Base-by-base conservation (phyloP, 306 rosid genomes). In the Abrus precatorius region DNA sequence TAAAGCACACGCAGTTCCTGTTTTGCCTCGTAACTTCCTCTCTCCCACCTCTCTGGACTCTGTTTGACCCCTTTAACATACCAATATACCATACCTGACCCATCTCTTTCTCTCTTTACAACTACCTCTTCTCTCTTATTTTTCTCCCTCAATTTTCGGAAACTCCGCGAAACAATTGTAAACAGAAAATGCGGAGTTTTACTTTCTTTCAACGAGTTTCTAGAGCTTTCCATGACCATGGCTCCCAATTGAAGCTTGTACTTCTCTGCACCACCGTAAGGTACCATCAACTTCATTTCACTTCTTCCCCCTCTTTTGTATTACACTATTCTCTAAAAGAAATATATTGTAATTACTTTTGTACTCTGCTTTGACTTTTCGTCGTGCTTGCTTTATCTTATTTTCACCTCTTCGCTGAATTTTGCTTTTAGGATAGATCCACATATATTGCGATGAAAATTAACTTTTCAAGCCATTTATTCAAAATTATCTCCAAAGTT, bases 181-280 rank as follows among this genome's bases (percentile, higher is more conserved):
- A 14, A 47, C 6, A 11, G 82, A 62, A 38, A 60, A 95, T 95
- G 99, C 85, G 79, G 28, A 85, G 52, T 43, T 78, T 69, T 80
- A 59, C 70, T 43, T 62, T 92, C 84, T 89, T 80, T 67, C 32
- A 75, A n/a, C 88, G 88, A 55, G 69, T 90, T 65, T 91, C 95
- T 53, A 83, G 43, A 70, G 75, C 83, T 27, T 88, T 88, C 80
- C 91, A 70, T 40, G 90, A 86, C 32, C 27, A 91, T 49, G 89
- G 93, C 12, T 87, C 91, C 3, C 81, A 89, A 6, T 76, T 93
- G 14, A 90, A 91, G 91, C 61, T 93, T 47, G 88, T 95, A 0
- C 72, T 93, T 5, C 88, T 95, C 85, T 81, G 92, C 90, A 84
- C 87, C 69, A 86, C 99, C 85, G 86, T 92, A 10, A 88, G 99